Conservation (phyloP, 148 eudicot genomes). For the Limonium bicolor region DNA sequence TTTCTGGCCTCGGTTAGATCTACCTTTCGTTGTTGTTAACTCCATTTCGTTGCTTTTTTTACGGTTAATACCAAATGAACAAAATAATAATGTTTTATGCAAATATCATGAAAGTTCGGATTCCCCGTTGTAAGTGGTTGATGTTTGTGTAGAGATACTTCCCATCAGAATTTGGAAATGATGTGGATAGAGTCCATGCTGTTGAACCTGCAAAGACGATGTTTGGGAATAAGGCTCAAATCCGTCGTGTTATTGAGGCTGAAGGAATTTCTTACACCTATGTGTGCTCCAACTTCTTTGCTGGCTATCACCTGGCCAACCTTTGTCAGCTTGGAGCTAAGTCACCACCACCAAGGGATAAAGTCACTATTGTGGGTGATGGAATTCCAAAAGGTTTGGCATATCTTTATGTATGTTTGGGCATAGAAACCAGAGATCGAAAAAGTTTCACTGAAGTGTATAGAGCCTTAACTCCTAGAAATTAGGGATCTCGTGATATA, state of each 20-base stretch:
- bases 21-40: no score
- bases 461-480: neutral
- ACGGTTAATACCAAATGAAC: neutral
- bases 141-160: constrained; percentile 33
- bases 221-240: constrained; percentile 17
- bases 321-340: constrained; percentile 37
- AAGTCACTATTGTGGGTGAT: constrained; percentile 47
- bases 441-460: no score
- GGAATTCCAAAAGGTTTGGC: constrained; percentile 38
- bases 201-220: constrained; percentile 43
- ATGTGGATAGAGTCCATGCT: constrained; percentile 40
- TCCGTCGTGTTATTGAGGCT: constrained; percentile 40
- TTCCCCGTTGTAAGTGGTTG: neutral
- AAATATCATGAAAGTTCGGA: neutral
- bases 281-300: constrained; percentile 34
- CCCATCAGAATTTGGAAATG: constrained; percentile 59
- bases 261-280: constrained; percentile 48
- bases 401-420: neutral
- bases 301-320: constrained; percentile 26
- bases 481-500: neutral
- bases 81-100: neutral
- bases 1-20: no score
- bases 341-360: constrained; percentile 56
- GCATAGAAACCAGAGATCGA: neutral
- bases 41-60: neutral